Evolutionary conservation across 2,329 filamentous ascomycete species (phyloP).

Genomic region (Botryotinia globosa): DNA sequence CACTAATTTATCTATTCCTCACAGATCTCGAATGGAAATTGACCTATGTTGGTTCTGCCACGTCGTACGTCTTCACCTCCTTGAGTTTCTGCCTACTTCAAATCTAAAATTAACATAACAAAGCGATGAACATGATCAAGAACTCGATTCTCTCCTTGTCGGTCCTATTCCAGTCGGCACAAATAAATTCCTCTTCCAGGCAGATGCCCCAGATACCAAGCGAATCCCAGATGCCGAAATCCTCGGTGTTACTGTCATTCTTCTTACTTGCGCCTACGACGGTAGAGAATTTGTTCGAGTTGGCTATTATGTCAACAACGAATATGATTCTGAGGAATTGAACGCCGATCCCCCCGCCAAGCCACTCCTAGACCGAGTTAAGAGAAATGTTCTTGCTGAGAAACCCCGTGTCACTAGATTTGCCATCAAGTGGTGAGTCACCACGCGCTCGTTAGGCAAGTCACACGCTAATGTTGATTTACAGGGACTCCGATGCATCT

Average conservation of each 20-base stretch:
- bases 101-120: constrained; percentile 23
- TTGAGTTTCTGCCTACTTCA: background rate
- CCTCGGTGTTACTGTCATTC: constrained; percentile 92
- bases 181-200: constrained; percentile 98
- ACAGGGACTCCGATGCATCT: constrained; percentile 94
- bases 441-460: background rate
- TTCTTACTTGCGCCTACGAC: constrained; percentile 95
- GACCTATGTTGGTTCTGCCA: constrained; percentile 97
- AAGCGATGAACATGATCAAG: constrained; percentile 80
- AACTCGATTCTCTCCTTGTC: constrained; percentile 93
- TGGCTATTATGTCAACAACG: constrained; percentile 99
- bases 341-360: constrained; percentile 86
- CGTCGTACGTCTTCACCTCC: constrained; percentile 64
- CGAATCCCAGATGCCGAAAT: constrained; percentile 95
- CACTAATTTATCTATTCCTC: constrained; percentile 26
- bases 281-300: constrained; percentile 95
- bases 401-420: constrained; percentile 97
- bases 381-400: constrained; percentile 88
- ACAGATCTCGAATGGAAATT: constrained; percentile 98
- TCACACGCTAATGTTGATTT: constrained; percentile 30
- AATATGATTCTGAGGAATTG: constrained; percentile 91
- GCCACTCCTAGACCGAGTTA: constrained; percentile 87
- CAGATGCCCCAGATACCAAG: constrained; percentile 83
- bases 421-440: constrained; percentile 90
- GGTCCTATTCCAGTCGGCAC: constrained; percentile 96